A percentile compares a stretch with the other conserved stretches of the same genome.
These are phyloP conservation scores for Ceratocystis colombiana DNA, from an alignment of 2,329 filamentous ascomycete genomes.

Conservation along the genomic window DNA sequence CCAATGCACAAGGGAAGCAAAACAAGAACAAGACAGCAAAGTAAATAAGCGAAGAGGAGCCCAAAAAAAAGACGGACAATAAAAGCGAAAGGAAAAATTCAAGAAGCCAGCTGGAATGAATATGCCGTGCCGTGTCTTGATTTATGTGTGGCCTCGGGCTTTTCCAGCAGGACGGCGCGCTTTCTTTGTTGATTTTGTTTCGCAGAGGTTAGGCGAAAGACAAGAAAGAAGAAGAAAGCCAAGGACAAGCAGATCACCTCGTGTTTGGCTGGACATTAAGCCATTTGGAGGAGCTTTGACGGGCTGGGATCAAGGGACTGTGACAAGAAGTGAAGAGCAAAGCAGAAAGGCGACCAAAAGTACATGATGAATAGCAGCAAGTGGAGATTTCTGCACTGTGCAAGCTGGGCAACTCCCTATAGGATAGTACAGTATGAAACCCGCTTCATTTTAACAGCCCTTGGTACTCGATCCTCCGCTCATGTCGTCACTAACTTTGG, in stretches of 20 bases:
- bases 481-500: slow-evolving; percentile 7
- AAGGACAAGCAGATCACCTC: slow-evolving; percentile 7
- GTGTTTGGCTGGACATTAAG: slow-evolving; percentile 14
- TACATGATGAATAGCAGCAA: background rate
- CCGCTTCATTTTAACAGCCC: too few species aligned
- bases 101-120: background rate
- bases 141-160: background rate
- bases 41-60: background rate
- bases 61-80: background rate
- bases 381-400: background rate
- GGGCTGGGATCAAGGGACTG: slow-evolving; percentile 9
- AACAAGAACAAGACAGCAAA: background rate
- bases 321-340: background rate
- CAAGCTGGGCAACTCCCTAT: too few species aligned
- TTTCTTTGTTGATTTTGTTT: background rate
- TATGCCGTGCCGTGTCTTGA: background rate
- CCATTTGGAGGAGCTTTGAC: slow-evolving; percentile 12
- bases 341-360: background rate
- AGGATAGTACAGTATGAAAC: background rate
- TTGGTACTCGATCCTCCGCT: background rate
- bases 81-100: background rate
- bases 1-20: background rate
- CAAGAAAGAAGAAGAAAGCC: background rate
- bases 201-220: background rate
- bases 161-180: background rate